These are phyloP conservation scores for Fonsecaea nubica DNA, from an alignment of 2,329 filamentous ascomycete genomes.

Conservation along the genomic window DNA sequence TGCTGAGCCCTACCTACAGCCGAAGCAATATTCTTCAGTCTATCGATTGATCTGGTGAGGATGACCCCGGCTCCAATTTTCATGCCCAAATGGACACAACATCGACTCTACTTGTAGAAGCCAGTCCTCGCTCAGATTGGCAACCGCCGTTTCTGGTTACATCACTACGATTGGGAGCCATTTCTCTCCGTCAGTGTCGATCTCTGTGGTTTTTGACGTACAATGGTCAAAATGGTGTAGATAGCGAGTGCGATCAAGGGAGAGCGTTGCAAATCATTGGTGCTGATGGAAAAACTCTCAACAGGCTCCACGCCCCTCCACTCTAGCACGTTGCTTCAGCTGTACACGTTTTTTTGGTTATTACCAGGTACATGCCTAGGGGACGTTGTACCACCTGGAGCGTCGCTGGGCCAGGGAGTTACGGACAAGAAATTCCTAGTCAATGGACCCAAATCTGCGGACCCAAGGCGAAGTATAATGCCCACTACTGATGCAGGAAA, in stretches of 20 bases:
- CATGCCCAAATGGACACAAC: not conserved
- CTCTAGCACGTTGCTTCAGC: not conserved
- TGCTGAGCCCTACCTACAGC: not conserved
- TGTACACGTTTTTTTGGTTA: not conserved
- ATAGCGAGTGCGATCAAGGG: not conserved
- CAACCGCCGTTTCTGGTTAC: constrained; percentile 5
- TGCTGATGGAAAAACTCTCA: not conserved
- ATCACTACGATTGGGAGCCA: constrained; percentile 6
- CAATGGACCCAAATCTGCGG: constrained; percentile 2
- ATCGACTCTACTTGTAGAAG: not conserved
- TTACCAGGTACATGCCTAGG: not conserved
- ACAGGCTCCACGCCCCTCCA: not conserved
- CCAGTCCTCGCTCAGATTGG: not conserved
- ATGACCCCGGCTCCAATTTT: not conserved
- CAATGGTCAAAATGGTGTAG: not conserved
- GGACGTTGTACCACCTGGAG: not conserved
- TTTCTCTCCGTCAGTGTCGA: constrained; percentile 13
- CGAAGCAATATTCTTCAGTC: not conserved
- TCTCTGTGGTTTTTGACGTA: constrained; percentile 20
- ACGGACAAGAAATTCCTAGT: not conserved
- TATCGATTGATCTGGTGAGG: not conserved
- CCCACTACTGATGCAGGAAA: constrained; percentile 5
- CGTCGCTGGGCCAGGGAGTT: not conserved
- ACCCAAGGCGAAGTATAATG: not conserved
- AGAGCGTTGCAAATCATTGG: not conserved